Conservation (phyloP, 352 stramenopile genomes). For the Phytophthora cajani region DNA sequence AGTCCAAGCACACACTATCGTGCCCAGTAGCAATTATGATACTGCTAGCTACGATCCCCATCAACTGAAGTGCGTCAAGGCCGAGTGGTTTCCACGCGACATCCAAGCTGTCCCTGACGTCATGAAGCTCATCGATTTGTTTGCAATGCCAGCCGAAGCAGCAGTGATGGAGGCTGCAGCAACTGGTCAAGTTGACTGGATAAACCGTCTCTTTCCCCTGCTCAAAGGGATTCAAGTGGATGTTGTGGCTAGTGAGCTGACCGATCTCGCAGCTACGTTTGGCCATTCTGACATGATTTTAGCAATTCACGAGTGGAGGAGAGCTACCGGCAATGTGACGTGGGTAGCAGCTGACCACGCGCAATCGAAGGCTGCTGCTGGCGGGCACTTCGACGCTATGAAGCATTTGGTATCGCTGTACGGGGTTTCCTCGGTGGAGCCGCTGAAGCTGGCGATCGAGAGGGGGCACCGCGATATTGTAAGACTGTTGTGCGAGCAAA, state of each 20-base stretch:
- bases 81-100: background rate
- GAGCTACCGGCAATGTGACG: background rate
- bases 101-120: slow-evolving; percentile 4
- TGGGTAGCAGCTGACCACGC: background rate
- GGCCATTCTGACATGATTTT: background rate
- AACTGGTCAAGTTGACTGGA: background rate
- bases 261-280: background rate
- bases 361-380: background rate
- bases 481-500: background rate
- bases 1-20: background rate
- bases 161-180: slow-evolving; percentile 5
- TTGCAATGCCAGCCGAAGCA: background rate
- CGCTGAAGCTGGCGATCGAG: background rate
- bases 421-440: background rate
- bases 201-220: too few species aligned
- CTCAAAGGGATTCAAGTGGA: too few species aligned
- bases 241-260: background rate
- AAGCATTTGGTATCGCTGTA: background rate
- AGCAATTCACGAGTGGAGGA: background rate
- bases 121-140: slow-evolving; percentile 2
- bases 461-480: background rate
- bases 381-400: background rate
- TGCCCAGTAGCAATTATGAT: background rate
- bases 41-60: background rate
- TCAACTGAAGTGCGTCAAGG: background rate